phyloP scores from a whole-genome alignment of 1,284 basidiomycete genomes.

The Tilletiaria anomala region DNA sequence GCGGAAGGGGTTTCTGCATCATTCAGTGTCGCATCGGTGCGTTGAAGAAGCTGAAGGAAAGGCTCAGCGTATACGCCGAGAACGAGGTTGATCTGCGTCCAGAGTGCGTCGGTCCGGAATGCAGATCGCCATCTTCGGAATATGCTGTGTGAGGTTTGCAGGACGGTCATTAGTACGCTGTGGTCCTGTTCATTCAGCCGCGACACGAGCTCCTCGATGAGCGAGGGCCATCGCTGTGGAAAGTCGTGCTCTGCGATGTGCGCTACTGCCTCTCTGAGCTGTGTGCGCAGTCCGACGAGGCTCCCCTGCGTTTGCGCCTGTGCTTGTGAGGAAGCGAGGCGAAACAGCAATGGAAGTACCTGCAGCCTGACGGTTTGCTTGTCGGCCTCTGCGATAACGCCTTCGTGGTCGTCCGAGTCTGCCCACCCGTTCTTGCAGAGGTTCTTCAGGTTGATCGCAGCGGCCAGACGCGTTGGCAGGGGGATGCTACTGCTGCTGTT shows the following conservation, averaged over 20 bases:
- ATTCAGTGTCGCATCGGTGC: constrained; percentile 31
- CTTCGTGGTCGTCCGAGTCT: constrained; percentile 12
- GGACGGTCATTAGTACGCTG: constrained; percentile 70
- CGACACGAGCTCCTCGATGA: constrained; percentile 29
- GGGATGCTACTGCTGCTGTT: neutral
- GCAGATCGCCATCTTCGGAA: constrained; percentile 83
- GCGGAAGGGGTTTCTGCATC: constrained; percentile 37
- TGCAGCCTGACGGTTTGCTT: constrained; percentile 54
- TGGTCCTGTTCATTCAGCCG: constrained; percentile 61
- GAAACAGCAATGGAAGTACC: constrained; percentile 68
- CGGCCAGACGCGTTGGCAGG: constrained; percentile 26
- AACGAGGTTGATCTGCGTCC: constrained; percentile 82
- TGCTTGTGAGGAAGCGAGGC: constrained; percentile 47
- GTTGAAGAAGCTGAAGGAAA: constrained; percentile 51
- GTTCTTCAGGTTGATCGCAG: constrained; percentile 38
- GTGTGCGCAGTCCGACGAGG: constrained; percentile 24
- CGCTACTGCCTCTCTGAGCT: constrained; percentile 31
- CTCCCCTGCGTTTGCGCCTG: constrained; percentile 8
- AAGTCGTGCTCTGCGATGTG: constrained; percentile 32
- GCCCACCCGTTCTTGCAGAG: constrained; percentile 31
- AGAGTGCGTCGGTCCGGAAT: constrained; percentile 74
- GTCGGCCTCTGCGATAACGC: constrained; percentile 43
- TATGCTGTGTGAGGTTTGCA: constrained; percentile 89
- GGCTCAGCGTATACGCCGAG: constrained; percentile 67
- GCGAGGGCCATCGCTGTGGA: constrained; percentile 22